Percentiles rank a stretch among this genome's conserved stretches.
Evolutionary conservation across 805 yeast species (phyloP).

Genomic region (Kuraishia ogatae): DNA sequence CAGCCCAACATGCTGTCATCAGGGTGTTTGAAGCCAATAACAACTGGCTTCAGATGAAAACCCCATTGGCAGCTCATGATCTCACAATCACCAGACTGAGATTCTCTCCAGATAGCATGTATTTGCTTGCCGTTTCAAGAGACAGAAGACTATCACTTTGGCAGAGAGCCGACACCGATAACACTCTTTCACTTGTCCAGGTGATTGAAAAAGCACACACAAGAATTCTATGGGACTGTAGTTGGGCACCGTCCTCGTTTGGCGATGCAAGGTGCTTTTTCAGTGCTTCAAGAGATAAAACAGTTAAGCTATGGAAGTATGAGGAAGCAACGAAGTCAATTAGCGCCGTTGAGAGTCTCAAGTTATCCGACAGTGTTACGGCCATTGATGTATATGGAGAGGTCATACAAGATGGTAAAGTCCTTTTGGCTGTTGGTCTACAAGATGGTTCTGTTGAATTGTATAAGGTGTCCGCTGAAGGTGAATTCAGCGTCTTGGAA

Average conservation of each 20-base stretch:
- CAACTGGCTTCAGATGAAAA: slow-evolving; percentile 53
- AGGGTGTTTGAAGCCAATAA: slow-evolving; percentile 58
- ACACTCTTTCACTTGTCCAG: slow-evolving; percentile 13
- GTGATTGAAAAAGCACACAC: slow-evolving; percentile 67
- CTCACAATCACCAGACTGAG: slow-evolving; percentile 79
- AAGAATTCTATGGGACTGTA: slow-evolving; percentile 92
- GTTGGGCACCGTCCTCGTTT: slow-evolving; percentile 60
- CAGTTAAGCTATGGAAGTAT: slow-evolving; percentile 58
- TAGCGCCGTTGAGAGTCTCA: slow-evolving; percentile 28
- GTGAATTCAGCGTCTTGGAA: background rate
- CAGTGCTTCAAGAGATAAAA: slow-evolving; percentile 85
- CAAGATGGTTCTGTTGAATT: slow-evolving; percentile 57
- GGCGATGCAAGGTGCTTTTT: slow-evolving; percentile 38
- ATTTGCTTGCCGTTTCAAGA: slow-evolving; percentile 72
- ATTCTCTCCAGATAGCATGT: slow-evolving; percentile 61
- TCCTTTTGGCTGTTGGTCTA: slow-evolving; percentile 51
- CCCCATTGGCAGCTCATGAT: slow-evolving; percentile 53
- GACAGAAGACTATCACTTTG: slow-evolving; percentile 83
- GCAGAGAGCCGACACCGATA: slow-evolving; percentile 31
- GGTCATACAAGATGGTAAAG: slow-evolving; percentile 20
- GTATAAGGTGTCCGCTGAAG: slow-evolving; percentile 21
- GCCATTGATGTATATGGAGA: slow-evolving; percentile 44
- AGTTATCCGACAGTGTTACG: slow-evolving; percentile 52
- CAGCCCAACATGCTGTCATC: slow-evolving; percentile 75
- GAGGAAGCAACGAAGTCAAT: slow-evolving; percentile 13